These are phyloP conservation scores for Talaromyces sp. DNA, from an alignment of 2,329 filamentous ascomycete species.

Conservation along the genomic window DNA sequence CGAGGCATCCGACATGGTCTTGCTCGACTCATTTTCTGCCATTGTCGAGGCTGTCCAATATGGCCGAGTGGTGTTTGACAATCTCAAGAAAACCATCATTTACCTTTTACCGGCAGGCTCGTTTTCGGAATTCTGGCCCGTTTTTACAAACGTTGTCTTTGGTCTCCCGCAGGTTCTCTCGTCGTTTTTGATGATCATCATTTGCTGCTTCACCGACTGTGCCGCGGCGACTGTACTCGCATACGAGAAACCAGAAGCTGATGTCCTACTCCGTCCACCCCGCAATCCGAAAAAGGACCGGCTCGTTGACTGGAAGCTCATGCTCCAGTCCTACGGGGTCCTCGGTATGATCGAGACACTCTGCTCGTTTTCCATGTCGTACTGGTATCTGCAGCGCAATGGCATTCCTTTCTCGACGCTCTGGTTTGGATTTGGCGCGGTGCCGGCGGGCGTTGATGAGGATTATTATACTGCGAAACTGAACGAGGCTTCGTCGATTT, in stretches of 20 bases:
- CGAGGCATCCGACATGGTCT: slow-evolving; percentile 57
- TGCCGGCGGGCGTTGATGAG: slow-evolving; percentile 47
- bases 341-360: slow-evolving; percentile 61
- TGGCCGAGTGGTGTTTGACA: slow-evolving; percentile 70
- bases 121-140: slow-evolving; percentile 70
- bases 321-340: slow-evolving; percentile 67
- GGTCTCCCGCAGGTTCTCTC: slow-evolving; percentile 68
- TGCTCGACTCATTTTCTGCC: slow-evolving; percentile 64
- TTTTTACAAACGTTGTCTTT: slow-evolving; percentile 67
- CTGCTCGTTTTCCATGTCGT: slow-evolving; percentile 59
- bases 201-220: slow-evolving; percentile 72
- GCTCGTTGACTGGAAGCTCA: slow-evolving; percentile 67
- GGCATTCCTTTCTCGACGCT: slow-evolving; percentile 61
- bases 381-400: slow-evolving; percentile 54
- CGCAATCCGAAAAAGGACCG: slow-evolving; percentile 64
- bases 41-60: slow-evolving; percentile 68
- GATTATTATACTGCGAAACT: slow-evolving; percentile 53
- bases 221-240: slow-evolving; percentile 67
- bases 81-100: slow-evolving; percentile 70
- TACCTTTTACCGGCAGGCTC: slow-evolving; percentile 68
- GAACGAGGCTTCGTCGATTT: slow-evolving; percentile 65
- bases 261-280: slow-evolving; percentile 64
- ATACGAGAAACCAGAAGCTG: slow-evolving; percentile 71
- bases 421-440: slow-evolving; percentile 63
- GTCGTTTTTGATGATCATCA: slow-evolving; percentile 67